phyloP scores from a whole-genome alignment of 2,329 filamentous ascomycete genomes.

The Curvularia verruculosa region DNA sequence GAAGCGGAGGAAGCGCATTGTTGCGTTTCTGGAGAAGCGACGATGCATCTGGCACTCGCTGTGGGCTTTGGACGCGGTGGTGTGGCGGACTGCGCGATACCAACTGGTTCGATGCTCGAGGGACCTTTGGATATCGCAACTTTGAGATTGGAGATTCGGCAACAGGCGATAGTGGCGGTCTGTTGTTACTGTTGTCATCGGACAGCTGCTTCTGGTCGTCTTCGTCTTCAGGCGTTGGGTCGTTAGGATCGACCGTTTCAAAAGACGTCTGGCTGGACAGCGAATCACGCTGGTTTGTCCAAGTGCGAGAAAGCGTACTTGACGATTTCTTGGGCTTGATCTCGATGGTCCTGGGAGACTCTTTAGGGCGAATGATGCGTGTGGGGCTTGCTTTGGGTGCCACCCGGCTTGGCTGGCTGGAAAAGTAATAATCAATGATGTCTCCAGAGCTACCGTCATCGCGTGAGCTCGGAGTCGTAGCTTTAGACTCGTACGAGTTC shows the following conservation, averaged over 20 bases:
- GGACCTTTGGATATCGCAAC: slow-evolving; percentile 56
- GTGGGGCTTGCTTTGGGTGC: slow-evolving; percentile 23
- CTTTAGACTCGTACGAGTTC: slow-evolving; percentile 23
- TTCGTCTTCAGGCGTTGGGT: slow-evolving; percentile 55
- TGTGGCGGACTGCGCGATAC: slow-evolving; percentile 45
- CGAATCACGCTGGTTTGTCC: slow-evolving; percentile 42
- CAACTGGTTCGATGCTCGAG: slow-evolving; percentile 54
- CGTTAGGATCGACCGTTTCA: slow-evolving; percentile 53
- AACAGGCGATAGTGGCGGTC: slow-evolving; percentile 48
- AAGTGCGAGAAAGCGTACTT: slow-evolving; percentile 35
- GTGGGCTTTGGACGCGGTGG: slow-evolving; percentile 18
- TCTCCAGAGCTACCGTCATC: slow-evolving; percentile 33
- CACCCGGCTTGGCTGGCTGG: slow-evolving; percentile 18
- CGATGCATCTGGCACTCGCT: slow-evolving; percentile 14
- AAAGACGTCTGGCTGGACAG: slow-evolving; percentile 53
- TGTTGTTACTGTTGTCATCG: slow-evolving; percentile 25
- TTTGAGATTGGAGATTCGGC: slow-evolving; percentile 53
- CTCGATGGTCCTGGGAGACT: slow-evolving; percentile 27
- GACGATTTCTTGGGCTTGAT: slow-evolving; percentile 35
- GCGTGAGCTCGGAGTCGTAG: slow-evolving; percentile 31
- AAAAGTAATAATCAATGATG: slow-evolving; percentile 49
- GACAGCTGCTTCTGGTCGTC: slow-evolving; percentile 45
- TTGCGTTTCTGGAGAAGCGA: slow-evolving; percentile 22
- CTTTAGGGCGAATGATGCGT: slow-evolving; percentile 18
- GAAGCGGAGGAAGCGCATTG: slow-evolving; percentile 32